These are phyloP conservation scores for Globisporangium takayamanum DNA, from an alignment of 352 stramenopile genomes.

Conservation along the genomic window DNA sequence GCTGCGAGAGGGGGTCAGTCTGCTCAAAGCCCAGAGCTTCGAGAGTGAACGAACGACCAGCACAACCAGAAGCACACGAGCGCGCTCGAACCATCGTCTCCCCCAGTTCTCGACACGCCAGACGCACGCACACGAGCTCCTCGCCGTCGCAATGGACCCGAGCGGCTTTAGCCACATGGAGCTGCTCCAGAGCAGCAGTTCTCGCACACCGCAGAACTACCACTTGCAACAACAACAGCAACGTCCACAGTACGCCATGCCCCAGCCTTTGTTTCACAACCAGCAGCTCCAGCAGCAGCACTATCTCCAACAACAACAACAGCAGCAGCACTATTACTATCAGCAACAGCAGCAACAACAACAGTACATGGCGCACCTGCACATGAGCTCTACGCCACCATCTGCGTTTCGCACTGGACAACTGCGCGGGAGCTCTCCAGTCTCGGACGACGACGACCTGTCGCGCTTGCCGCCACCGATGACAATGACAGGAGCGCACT, in stretches of 20 bases:
- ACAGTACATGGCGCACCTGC: background rate
- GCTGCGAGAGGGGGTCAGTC: too few species aligned
- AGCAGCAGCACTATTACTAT: constrained; percentile 1
- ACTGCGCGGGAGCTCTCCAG: constrained; percentile 2
- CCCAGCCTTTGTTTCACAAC: background rate
- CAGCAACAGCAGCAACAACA: constrained; percentile 6
- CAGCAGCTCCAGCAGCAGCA: background rate
- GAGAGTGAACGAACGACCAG: too few species aligned
- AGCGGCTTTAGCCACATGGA: background rate
- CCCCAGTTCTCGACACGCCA: background rate
- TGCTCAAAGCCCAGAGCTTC: too few species aligned
- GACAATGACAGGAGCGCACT: background rate
- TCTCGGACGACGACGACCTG: background rate
- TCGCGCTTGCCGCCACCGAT: background rate
- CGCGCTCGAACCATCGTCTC: background rate
- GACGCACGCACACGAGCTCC: background rate
- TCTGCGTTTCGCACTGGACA: background rate
- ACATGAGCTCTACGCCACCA: background rate
- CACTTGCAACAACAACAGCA: background rate
- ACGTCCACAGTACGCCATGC: background rate
- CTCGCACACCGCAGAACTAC: background rate
- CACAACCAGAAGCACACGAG: too few species aligned
- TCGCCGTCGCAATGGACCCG: background rate
- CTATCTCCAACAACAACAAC: background rate
- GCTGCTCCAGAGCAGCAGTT: background rate